A percentile compares a stretch with the other conserved stretches of the same genome.
These are phyloP conservation scores for Calonectria fujianensis DNA, from an alignment of 2,329 filamentous ascomycete genomes.

Conservation along the genomic window DNA sequence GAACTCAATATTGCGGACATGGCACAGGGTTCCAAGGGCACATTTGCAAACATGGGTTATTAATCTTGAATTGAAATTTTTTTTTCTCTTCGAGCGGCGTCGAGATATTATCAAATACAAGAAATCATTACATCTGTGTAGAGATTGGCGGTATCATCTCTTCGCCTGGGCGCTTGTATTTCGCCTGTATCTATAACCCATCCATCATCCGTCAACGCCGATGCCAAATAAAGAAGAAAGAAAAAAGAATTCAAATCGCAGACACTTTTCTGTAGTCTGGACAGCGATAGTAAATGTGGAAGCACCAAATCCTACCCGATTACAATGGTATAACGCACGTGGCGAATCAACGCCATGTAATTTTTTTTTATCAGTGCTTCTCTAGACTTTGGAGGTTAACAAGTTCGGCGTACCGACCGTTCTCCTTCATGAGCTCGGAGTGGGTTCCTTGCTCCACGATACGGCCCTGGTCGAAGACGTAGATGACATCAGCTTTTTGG, in stretches of 20 bases:
- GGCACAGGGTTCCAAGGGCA: background rate
- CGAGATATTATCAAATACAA: slow-evolving; percentile 31
- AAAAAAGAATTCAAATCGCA: slow-evolving; percentile 12
- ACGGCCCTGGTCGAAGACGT: slow-evolving; percentile 93
- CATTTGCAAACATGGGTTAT: background rate
- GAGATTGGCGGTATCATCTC: slow-evolving; percentile 16
- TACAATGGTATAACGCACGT: background rate
- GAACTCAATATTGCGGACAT: background rate
- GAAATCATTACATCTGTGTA: slow-evolving; percentile 34
- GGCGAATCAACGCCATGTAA: background rate
- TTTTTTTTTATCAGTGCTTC: slow-evolving; percentile 65
- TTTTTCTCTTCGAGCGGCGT: slow-evolving; percentile 21
- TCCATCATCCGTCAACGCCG: slow-evolving; percentile 30
- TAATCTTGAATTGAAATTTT: background rate
- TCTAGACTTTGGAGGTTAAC: slow-evolving; percentile 87
- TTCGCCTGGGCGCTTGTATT: slow-evolving; percentile 3
- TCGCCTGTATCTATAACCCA: slow-evolving; percentile 31
- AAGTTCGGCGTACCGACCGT: slow-evolving; percentile 85
- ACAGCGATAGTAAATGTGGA: slow-evolving; percentile 23
- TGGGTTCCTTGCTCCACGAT: slow-evolving; percentile 92
- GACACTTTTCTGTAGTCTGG: background rate
- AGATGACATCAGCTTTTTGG: slow-evolving; percentile 95
- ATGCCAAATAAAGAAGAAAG: slow-evolving; percentile 14
- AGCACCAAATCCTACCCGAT: slow-evolving; percentile 12
- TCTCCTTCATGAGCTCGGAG: slow-evolving; percentile 79